Percentiles rank a stretch among this genome's conserved stretches.
Conservation (phyloP, 495 filamentous ascomycete genomes). For the Aspergillus avenaceus region DNA sequence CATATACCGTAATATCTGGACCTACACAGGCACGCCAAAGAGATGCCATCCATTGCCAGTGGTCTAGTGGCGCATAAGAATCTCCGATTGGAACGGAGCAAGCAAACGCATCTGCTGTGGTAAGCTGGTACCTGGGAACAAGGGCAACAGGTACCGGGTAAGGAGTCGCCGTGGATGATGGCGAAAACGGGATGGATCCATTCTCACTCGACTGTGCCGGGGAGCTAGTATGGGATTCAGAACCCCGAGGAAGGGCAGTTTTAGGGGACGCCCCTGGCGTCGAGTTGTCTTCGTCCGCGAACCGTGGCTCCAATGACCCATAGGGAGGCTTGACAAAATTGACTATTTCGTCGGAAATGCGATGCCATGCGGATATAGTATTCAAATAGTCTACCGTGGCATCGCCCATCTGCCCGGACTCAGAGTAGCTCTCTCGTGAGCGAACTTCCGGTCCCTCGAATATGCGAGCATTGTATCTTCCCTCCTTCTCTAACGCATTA, state of each 20-base stretch:
- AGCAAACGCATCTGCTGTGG: slow-evolving; percentile 69
- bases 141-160: slow-evolving; percentile 62
- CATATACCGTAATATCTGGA: slow-evolving; percentile 77
- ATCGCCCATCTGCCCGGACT: slow-evolving; percentile 33
- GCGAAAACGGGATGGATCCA: slow-evolving; percentile 21
- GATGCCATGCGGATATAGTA: slow-evolving; percentile 70
- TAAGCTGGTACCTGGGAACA: slow-evolving; percentile 72
- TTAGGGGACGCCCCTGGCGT: slow-evolving; percentile 27
- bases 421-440: slow-evolving; percentile 24
- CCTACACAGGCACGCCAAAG: slow-evolving; percentile 87
- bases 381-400: slow-evolving; percentile 61
- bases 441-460: slow-evolving; percentile 48
- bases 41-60: slow-evolving; percentile 98
- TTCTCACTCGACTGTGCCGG: slow-evolving; percentile 25
- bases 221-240: slow-evolving; percentile 25
- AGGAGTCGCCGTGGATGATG: slow-evolving; percentile 17
- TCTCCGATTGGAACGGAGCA: slow-evolving; percentile 69
- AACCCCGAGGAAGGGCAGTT: slow-evolving; percentile 33
- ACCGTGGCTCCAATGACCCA: slow-evolving; percentile 10
- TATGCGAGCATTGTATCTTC: slow-evolving; percentile 52
- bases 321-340: slow-evolving; percentile 51
- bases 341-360: slow-evolving; percentile 60
- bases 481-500: slow-evolving; percentile 50
- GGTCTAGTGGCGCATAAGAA: slow-evolving; percentile 74
- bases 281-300: slow-evolving; percentile 16